Evolutionary conservation across 495 filamentous ascomycete genomes (phyloP), one percentile per base, ranked within the genome.

Genomic region (Penicillium coffeae): DNA sequence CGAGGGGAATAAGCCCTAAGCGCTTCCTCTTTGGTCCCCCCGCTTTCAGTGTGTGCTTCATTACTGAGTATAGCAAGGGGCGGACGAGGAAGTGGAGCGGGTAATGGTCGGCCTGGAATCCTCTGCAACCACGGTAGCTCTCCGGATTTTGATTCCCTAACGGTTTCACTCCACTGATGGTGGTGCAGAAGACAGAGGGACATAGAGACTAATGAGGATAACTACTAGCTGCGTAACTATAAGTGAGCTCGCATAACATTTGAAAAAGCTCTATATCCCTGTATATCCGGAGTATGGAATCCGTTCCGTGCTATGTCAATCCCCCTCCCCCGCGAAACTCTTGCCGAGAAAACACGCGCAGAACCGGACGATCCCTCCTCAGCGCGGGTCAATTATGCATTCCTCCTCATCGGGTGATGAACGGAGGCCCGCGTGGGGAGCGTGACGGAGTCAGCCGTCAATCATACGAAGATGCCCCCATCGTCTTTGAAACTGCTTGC

Each of bases 321-420:
- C 25, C 25, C 25, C 8, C 3, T 21, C 46, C 12, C 14, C 22
- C 21, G 5, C 38, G 16, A 22, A 21, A 30, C 19, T 7, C 21
- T 30, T 30, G 4, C 25, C 10, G 25, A 30, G 25, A 30, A 30
- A 30, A 30, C 25, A 30, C 25, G 25, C n/a, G 27, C 18, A 38
- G 15, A 30, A 40, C 41, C 15, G 27, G 48, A 33, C 40, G 56
- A 59, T 59, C 48, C 8, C 45, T 39, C 33, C 36, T 27, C 48
- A 51, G 42, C 39, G 15, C 30, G 42, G 16, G 41, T 18, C 30
- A 45, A 33, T 16, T 8, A 50, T 59, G 52, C 52, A 55, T 48
- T 46, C 36, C 48, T 52, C 56, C 49, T 41, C 25, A 55, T 59
- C 38, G 56, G 56, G 56, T 46, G 38, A 9, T 52, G 38, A 27